phyloP scores from a whole-genome alignment of 441 rosid species.

The Populus hybrid region DNA sequence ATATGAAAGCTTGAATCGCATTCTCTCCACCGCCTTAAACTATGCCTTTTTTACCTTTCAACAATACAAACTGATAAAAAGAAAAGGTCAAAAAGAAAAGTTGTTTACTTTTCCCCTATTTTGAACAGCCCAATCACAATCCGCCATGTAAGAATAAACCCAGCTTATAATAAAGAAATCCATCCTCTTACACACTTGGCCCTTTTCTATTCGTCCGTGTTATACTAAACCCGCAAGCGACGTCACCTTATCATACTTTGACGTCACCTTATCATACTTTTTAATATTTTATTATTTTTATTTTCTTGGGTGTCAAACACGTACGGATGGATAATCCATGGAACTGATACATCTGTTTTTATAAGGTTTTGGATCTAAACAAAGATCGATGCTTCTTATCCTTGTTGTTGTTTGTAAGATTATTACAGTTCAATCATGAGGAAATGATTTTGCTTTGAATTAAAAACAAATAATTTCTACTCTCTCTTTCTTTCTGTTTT shows the following conservation, averaged over 20 bases:
- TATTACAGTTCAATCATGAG: slow-evolving; percentile 9
- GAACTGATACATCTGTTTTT: slow-evolving; percentile 18
- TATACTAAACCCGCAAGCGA: not conserved
- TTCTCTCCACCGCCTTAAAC: not conserved
- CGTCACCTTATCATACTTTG: too few species aligned
- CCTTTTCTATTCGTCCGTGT: not conserved
- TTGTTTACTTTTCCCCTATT: not conserved
- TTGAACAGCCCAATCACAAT: not conserved
- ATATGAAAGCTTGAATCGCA: not conserved
- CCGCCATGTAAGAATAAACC: not conserved
- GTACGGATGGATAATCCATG: slow-evolving; percentile 50
- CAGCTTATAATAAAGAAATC: not conserved
- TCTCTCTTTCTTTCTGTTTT: slow-evolving; percentile 13
- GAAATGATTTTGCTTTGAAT: slow-evolving; percentile 16
- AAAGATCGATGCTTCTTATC: not conserved
- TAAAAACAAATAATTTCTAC: slow-evolving; percentile 7
- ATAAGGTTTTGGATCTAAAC: slow-evolving; percentile 26
- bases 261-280: not conserved
- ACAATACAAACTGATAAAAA: not conserved
- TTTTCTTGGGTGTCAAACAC: slow-evolving; percentile 2
- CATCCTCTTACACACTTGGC: not conserved
- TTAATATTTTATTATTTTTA: not conserved
- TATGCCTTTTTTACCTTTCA: not conserved
- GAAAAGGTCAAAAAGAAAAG: not conserved
- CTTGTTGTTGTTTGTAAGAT: not conserved